Conservation (phyloP, 31 red algal genomes). For the Odonthalia washingtoniensis region DNA sequence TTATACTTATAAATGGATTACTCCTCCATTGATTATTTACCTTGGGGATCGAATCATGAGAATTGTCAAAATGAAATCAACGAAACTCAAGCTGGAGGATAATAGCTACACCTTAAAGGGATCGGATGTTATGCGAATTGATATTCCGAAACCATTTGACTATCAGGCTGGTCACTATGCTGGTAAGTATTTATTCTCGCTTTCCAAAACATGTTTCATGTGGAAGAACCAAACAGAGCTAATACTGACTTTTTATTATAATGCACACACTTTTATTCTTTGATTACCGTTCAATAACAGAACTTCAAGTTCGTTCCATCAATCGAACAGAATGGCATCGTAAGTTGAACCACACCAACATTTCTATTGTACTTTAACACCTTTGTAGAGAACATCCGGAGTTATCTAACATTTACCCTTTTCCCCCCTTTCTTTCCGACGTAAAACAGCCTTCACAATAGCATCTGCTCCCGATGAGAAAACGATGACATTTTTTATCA, state of each 20-base stretch:
- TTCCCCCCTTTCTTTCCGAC: no score
- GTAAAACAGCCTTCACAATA: slow-evolving; percentile 69
- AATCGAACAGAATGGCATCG: slow-evolving; percentile 75
- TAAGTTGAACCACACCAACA: no score
- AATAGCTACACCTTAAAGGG: slow-evolving; percentile 42
- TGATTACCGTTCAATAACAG: background rate
- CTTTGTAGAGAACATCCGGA: no score
- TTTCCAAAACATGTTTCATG: no score
- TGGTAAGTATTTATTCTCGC: background rate
- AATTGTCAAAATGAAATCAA: slow-evolving; percentile 14
- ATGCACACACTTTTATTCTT: no score
- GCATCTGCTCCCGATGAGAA: slow-evolving; percentile 81
- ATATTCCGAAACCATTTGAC: slow-evolving; percentile 57
- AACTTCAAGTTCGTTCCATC: slow-evolving; percentile 62
- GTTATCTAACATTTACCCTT: no score
- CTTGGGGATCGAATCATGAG: slow-evolving; percentile 49
- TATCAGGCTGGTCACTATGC: slow-evolving; percentile 84
- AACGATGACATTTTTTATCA: slow-evolving; percentile 75
- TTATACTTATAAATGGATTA: slow-evolving; percentile 82
- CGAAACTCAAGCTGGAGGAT: slow-evolving; percentile 6
- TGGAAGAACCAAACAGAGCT: no score
- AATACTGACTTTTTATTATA: no score
- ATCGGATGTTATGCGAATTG: slow-evolving; percentile 37
- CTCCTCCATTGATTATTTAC: slow-evolving; percentile 65
- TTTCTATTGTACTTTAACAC: no score